These are phyloP conservation scores for Boehmeria nivea DNA, from an alignment of 306 rosid genomes.

Conservation along the genomic window DNA sequence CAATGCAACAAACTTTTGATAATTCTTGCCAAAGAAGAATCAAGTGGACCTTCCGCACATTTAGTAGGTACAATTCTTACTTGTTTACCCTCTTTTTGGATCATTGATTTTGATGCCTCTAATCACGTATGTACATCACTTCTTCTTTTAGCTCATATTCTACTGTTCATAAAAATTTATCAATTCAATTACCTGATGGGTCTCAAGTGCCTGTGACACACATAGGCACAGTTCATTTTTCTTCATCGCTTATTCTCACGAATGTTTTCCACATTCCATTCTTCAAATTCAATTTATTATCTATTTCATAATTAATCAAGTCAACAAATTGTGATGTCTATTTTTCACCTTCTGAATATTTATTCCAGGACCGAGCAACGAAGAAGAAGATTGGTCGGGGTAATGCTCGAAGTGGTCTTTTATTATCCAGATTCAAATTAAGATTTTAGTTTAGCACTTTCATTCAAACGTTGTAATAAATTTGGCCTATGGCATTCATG, in stretches of 20 bases:
- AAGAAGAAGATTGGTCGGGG: neutral
- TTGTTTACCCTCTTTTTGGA: neutral
- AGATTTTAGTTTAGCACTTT: constrained; percentile 7
- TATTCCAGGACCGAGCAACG: neutral
- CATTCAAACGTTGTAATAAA: no score
- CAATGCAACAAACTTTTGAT: neutral
- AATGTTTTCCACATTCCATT: neutral
- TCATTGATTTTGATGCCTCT: neutral
- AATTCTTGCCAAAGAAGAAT: neutral
- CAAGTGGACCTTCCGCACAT: neutral
- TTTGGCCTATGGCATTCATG: no score
- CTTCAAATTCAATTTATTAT: neutral
- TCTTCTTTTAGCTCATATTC: no score
- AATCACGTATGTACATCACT: neutral
- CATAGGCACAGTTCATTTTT: no score
- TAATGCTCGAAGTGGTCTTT: constrained; percentile 2
- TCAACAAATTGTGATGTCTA: constrained; percentile 2
- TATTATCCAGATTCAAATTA: constrained; percentile 4
- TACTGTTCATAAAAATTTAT: no score
- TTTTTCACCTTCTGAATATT: constrained; percentile 7
- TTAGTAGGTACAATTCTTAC: neutral
- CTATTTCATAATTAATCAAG: no score
- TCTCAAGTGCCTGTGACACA: no score
- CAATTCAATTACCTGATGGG: no score
- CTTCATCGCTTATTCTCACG: neutral